Evolutionary conservation across 768 basidiomycete genomes (phyloP), one percentile per base, ranked within the genome.

Genomic region (Boletus sp.): DNA sequence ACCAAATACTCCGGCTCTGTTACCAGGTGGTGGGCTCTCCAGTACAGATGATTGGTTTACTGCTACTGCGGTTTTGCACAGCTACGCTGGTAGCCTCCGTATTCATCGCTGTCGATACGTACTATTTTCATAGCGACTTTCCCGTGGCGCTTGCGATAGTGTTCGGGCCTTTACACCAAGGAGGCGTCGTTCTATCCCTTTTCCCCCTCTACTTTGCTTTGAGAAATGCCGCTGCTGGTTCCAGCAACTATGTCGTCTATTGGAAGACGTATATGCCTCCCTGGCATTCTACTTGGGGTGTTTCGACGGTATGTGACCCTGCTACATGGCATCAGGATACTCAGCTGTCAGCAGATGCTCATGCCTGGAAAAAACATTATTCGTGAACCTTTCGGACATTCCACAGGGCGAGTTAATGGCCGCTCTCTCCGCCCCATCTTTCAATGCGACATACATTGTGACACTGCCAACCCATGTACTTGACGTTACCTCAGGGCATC

Each of bases 211-310:
- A 73, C 49, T 66, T 67, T 9, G 40, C 41, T 12, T 57, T 75
- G 30, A 42, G 28, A 18, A 41, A 54, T 41, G 14, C 57, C 7
- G 17, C 47, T 8, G 2, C 61, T 15, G 44, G 24, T 35, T 50
- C 52, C 18, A 62, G 46, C 6, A 57, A 50, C n/a, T 55, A 55
- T 9, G 33, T 74, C 18, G 52, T 74, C 20, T 76, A 75, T 41
- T 77, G 76, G 76, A 76, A 74, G 58, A 77, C 73, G 3, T 76
- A 75, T 52, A 73, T 75, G 58, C 74, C 76, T 5, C 76, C 76
- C 1, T 58, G 70, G 36, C 72, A 75, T 57, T 49, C 76, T 24
- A 11, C 70, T 77, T 24, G 73, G 60, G 7, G 52, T 72, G 14
- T 58, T 52, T 6, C 59, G 52, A 50, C 49, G 71, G 75, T 73